Conservation (phyloP, 1,139 yeast species). For the Candida tetrigidarum region DNA sequence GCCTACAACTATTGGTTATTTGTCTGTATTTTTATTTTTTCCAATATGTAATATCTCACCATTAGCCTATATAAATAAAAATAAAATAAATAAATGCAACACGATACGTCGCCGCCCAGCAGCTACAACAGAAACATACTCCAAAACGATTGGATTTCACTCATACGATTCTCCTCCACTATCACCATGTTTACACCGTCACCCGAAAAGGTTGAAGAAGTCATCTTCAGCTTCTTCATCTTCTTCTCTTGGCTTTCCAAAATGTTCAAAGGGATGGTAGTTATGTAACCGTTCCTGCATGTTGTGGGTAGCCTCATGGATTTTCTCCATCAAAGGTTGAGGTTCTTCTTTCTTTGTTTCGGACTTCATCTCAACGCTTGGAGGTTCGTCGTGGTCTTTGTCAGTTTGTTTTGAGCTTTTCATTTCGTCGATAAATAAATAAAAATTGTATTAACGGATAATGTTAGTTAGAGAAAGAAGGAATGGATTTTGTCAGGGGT, state of each 20-base stretch:
- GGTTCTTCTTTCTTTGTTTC: background rate
- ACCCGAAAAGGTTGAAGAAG: slow-evolving; percentile 19
- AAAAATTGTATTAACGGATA: too few species aligned
- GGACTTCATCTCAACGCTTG: slow-evolving; percentile 3
- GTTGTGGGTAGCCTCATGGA: slow-evolving; percentile 7
- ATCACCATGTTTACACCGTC: slow-evolving; percentile 6
- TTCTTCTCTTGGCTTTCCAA: slow-evolving; percentile 10
- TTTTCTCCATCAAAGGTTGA: slow-evolving; percentile 1
- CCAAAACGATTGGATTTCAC: slow-evolving; percentile 14
- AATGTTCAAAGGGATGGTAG: slow-evolving; percentile 15
- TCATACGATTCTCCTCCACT: slow-evolving; percentile 5
- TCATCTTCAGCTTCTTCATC: slow-evolving; percentile 12
- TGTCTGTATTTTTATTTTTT: background rate
- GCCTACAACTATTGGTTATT: background rate
- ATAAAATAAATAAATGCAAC: too few species aligned
- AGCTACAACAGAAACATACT: slow-evolving; percentile 12
- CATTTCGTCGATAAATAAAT: background rate
- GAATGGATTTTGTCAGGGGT: too few species aligned
- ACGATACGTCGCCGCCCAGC: background rate
- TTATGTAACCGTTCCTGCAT: slow-evolving; percentile 12
- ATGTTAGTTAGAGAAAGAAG: too few species aligned
- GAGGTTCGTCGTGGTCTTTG: background rate
- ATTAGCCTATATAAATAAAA: background rate
- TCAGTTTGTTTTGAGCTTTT: slow-evolving; percentile 1
- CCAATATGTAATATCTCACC: too few species aligned